These are phyloP conservation scores for Suillus luteus DNA, from an alignment of 768 basidiomycete species.

Conservation along the genomic window DNA sequence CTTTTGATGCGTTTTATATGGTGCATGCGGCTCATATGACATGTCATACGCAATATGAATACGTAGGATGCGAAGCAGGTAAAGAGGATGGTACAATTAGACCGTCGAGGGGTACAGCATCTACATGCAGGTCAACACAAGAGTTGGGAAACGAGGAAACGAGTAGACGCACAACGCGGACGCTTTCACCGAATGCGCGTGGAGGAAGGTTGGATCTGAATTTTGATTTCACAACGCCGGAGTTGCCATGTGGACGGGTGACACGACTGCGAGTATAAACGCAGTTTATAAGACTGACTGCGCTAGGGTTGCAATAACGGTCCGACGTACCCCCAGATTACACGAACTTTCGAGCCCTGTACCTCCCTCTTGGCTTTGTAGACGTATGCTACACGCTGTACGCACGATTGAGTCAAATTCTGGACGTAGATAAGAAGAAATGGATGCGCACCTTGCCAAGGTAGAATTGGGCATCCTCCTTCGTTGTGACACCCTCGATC, in stretches of 20 bases:
- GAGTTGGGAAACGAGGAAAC: constrained; percentile 6
- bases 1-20: constrained; percentile 9
- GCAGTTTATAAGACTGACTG: constrained; percentile 1
- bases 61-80: constrained; percentile 26
- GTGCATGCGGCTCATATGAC: constrained; percentile 27
- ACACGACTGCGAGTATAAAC: constrained; percentile 59
- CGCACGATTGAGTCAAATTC: constrained; percentile 8
- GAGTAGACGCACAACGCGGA: constrained; percentile 74
- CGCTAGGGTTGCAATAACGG: not conserved
- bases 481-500: constrained; percentile 93
- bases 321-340: constrained; percentile 93
- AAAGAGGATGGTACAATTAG: constrained; percentile 41
- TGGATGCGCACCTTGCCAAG: constrained; percentile 83
- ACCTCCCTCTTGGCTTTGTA: constrained; percentile 97
- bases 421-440: not conserved
- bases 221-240: constrained; percentile 96
- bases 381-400: constrained; percentile 92
- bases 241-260: constrained; percentile 91
- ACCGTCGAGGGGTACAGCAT: constrained; percentile 93
- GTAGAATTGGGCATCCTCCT: constrained; percentile 97
- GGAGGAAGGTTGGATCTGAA: constrained; percentile 95
- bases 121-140: constrained; percentile 37
- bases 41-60: constrained; percentile 22
- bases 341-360: constrained; percentile 92
- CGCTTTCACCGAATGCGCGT: constrained; percentile 88